Evolutionary conservation across 345 rosid species (phyloP), one percentile per base, ranked within the genome.

Genomic region (Brassica carinata): DNA sequence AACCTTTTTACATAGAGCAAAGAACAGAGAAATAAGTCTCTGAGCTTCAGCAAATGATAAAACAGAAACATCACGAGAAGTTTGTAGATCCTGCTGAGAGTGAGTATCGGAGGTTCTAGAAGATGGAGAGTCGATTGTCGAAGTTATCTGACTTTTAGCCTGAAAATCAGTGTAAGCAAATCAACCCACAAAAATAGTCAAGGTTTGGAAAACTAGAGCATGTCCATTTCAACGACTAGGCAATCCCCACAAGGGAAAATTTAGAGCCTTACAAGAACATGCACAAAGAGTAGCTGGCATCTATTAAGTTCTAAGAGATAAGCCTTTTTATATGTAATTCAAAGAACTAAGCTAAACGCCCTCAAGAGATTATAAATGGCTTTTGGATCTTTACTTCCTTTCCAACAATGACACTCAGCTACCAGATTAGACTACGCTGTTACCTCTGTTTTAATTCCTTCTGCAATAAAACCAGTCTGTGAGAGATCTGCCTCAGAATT

Each of bases 1-100:
- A 67, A 95, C 99, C 98, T 95, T 93, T 75, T 92, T 91, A 81
- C 98, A 93, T 69, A 95, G 89, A 79, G 99, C 97, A 72, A 91
- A 95, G 88, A 87, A 91, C 78, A 95, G 85, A 80, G 99, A 95
- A 79, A 88, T 80, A 13, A 85, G 87, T 71, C 94, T 88, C 77
- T 95, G 99, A 76, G 93, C 93, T 85, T 93, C 99, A 75, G 93
- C 69, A 79, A 86, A 62, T 73, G 96, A 85, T 73, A 91, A 45
- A 73, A 81, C 79, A 64, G 96, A 85, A 77, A 79, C 80, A 77
- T 87, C 86, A 69, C 77, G 85, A 58, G 76, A 73, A 34, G 82
- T 68, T 71, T 81, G 93, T 69, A 85, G 71, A 84, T 61, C 85
- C 80, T 79, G 86, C 43, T 43, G 57, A 30, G 85, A 74, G 72